Evolutionary conservation across 106 monocot species (phyloP).

Genomic region (Allium cepa): DNA sequence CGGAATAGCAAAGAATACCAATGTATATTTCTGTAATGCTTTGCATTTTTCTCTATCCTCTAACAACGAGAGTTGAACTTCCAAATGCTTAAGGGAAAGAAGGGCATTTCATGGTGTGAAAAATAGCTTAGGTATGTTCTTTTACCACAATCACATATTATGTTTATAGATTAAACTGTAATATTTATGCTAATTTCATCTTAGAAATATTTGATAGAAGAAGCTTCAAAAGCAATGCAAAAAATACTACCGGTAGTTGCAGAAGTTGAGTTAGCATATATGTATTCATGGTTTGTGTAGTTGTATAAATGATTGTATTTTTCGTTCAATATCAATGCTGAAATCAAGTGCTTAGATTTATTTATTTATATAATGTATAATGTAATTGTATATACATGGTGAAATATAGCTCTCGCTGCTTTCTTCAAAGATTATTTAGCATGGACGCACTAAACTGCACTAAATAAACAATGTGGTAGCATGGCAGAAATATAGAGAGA

Average conservation of each 20-base stretch:
- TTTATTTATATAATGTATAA: too few relatives aligned
- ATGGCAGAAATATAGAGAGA: too few relatives aligned
- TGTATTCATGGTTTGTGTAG: constrained; percentile 85
- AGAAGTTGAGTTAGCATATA: constrained; percentile 43
- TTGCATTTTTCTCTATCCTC: constrained; percentile 13
- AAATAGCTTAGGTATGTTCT: constrained; percentile 66
- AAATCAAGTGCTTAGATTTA: too few relatives aligned
- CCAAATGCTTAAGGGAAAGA: constrained; percentile 68
- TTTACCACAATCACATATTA: neutral
- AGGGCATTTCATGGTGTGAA: constrained; percentile 88
- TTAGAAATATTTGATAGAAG: constrained; percentile 38
- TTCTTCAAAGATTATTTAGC: too few relatives aligned
- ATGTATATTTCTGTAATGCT: neutral
- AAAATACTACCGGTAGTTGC: constrained; percentile 51
- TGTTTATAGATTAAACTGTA: neutral
- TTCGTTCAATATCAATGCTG: too few relatives aligned
- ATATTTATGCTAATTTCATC: neutral
- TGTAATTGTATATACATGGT: too few relatives aligned
- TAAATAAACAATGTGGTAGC: too few relatives aligned
- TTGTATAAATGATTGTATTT: too few relatives aligned
- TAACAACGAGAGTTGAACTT: constrained; percentile 4
- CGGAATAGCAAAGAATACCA: too few relatives aligned
- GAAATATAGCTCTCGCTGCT: too few relatives aligned
- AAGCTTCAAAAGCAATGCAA: constrained; percentile 23
- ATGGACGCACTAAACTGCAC: too few relatives aligned